phyloP scores from a whole-genome alignment of 2,329 filamentous ascomycete species.

The Fusarium hainanense region DNA sequence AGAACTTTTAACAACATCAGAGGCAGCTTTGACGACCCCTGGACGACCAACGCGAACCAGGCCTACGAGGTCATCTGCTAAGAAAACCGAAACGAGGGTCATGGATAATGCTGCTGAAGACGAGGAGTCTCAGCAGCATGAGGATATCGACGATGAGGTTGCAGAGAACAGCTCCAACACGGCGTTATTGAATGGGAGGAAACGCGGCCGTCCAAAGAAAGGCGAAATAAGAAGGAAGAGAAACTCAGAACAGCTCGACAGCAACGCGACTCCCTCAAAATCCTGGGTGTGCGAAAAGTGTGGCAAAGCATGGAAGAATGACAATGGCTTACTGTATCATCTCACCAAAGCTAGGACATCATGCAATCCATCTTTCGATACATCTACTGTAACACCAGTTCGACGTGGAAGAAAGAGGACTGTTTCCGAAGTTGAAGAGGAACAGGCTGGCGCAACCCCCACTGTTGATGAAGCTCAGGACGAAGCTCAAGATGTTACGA shows the following conservation, averaged over 20 bases:
- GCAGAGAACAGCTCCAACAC: background rate
- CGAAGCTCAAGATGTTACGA: background rate
- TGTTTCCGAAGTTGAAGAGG: slow-evolving; percentile 10
- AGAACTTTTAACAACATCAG: background rate
- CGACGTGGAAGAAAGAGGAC: slow-evolving; percentile 32
- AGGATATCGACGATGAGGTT: background rate
- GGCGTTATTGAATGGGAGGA: slow-evolving; percentile 42
- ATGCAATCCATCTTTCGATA: slow-evolving; percentile 61
- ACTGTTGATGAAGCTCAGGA: background rate
- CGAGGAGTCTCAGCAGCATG: background rate
- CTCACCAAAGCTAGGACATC: slow-evolving; percentile 63
- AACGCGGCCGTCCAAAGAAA: slow-evolving; percentile 39
- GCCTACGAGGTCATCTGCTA: slow-evolving; percentile 25
- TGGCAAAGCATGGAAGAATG: slow-evolving; percentile 66
- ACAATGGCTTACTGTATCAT: slow-evolving; percentile 69
- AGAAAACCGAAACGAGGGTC: background rate
- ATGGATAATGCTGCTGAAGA: background rate
- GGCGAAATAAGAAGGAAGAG: slow-evolving; percentile 23
- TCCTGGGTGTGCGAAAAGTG: slow-evolving; percentile 64
- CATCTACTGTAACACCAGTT: slow-evolving; percentile 16
- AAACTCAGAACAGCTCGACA: slow-evolving; percentile 9
- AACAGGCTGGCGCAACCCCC: slow-evolving; percentile 7
- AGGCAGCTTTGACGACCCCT: slow-evolving; percentile 12
- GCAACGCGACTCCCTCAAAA: slow-evolving; percentile 39
- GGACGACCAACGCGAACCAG: slow-evolving; percentile 16